phyloP scores from a whole-genome alignment of 2,329 filamentous ascomycete genomes.

The Aureobasidium namibiae region DNA sequence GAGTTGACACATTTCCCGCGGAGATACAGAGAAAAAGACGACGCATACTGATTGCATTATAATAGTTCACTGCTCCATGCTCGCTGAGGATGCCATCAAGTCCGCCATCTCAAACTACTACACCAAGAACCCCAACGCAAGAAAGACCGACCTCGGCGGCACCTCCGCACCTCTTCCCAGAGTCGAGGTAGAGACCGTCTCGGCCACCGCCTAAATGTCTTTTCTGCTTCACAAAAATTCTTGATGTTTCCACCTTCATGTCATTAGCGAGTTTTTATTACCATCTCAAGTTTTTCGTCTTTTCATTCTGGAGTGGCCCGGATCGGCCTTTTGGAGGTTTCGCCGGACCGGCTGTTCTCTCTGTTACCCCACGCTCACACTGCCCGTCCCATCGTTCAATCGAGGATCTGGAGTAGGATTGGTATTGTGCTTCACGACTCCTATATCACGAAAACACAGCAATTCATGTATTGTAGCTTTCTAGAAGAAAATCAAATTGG shows the following conservation, averaged over 20 bases:
- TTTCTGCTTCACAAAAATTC: not conserved
- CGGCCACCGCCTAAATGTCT: conserved; percentile 15
- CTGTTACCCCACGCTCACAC: not conserved
- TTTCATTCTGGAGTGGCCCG: conserved; percentile 7
- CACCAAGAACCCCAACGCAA: conserved; percentile 75
- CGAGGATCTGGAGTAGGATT: not conserved
- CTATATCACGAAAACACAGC: not conserved
- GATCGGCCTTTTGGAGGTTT: not conserved
- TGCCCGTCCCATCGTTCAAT: not conserved
- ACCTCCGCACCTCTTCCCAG: conserved; percentile 61
- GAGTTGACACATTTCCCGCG: conserved; percentile 32
- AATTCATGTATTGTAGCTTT: conserved; percentile 7
- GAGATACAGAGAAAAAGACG: not conserved
- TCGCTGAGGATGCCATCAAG: conserved; percentile 88
- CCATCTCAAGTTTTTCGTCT: not conserved
- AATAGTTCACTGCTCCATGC: conserved; percentile 84
- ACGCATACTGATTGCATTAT: conserved; percentile 3
- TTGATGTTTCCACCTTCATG: conserved; percentile 8
- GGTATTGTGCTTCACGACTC: not conserved
- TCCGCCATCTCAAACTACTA: conserved; percentile 86
- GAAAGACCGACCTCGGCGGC: conserved; percentile 66
- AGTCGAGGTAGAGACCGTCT: conserved; percentile 51
- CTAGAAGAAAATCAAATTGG: not conserved
- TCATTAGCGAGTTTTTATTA: conserved; percentile 6
- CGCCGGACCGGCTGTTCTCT: not conserved